Evolutionary conservation across 805 yeast genomes (phyloP).

Genomic region (Saccharomyces paradoxus): DNA sequence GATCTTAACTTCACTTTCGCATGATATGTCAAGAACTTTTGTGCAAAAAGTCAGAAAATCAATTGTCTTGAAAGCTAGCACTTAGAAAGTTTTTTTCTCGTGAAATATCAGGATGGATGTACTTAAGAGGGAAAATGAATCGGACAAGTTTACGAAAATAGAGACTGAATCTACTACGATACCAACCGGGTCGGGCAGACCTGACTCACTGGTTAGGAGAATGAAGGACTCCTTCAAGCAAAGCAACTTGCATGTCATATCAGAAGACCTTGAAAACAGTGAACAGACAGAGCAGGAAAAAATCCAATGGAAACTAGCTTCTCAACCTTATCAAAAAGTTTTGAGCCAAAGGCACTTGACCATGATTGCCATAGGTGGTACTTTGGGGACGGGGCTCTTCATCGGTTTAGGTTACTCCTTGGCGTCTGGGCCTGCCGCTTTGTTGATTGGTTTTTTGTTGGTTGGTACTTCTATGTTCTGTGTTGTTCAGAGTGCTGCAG

Average conservation of each 20-base stretch:
- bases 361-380: conserved; percentile 19
- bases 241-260: neutral
- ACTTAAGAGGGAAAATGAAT: neutral
- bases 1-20: neutral
- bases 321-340: conserved; percentile 14
- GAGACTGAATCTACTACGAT: conserved; percentile 3
- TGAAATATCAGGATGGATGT: neutral
- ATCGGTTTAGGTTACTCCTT: conserved; percentile 16
- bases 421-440: conserved; percentile 25
- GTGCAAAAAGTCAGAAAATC: too few relatives aligned
- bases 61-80: neutral
- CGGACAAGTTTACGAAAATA: conserved; percentile 1
- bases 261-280: conserved; percentile 5
- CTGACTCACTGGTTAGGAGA: conserved; percentile 2
- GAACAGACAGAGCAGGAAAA: conserved; percentile 8
- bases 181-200: neutral
- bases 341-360: conserved; percentile 13
- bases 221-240: conserved; percentile 4
- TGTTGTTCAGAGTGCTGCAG: conserved; percentile 29
- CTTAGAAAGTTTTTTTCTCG: too few relatives aligned
- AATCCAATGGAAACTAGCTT: conserved; percentile 8
- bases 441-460: conserved; percentile 18
- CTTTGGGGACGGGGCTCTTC: conserved; percentile 18
- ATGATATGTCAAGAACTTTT: neutral
- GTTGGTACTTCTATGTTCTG: conserved; percentile 26